These are phyloP conservation scores for Medicago ruthenica DNA, from an alignment of 306 rosid genomes.

Conservation along the genomic window DNA sequence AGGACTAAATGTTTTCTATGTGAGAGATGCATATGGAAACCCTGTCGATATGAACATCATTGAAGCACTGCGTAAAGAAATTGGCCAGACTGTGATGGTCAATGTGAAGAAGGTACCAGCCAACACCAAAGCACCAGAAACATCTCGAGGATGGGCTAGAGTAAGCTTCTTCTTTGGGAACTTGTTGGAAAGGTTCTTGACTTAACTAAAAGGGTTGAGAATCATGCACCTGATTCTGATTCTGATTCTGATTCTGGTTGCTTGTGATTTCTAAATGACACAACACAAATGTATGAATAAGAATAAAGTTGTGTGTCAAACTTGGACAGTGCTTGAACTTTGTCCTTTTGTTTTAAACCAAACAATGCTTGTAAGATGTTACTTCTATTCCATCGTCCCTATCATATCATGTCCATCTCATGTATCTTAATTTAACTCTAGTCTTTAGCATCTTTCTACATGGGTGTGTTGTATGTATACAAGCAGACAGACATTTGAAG, in stretches of 20 bases:
- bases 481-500: no score
- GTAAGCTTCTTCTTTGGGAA: constrained; percentile 85
- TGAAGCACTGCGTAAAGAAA: constrained; percentile 71
- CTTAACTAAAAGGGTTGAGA: constrained; percentile 37
- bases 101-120: constrained; percentile 73
- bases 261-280: constrained; percentile 29
- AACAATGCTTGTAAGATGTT: constrained; percentile 44
- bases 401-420: not conserved
- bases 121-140: constrained; percentile 63
- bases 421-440: not conserved
- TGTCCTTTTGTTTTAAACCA: constrained; percentile 39
- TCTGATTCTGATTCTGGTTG: constrained; percentile 11
- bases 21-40: constrained; percentile 79
- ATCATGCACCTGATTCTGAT: constrained; percentile 25
- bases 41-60: constrained; percentile 66
- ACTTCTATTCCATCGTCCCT: constrained; percentile 33
- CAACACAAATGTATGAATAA: constrained; percentile 47
- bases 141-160: constrained; percentile 68
- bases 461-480: not conserved
- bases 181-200: constrained; percentile 77
- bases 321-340: constrained; percentile 42
- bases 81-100: constrained; percentile 72
- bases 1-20: constrained; percentile 79
- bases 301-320: constrained; percentile 47
- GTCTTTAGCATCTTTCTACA: not conserved